These are phyloP conservation scores for grape (Vitis vinifera) DNA, from an alignment of 164 flowering plant species.

Conservation along the genomic window DNA sequence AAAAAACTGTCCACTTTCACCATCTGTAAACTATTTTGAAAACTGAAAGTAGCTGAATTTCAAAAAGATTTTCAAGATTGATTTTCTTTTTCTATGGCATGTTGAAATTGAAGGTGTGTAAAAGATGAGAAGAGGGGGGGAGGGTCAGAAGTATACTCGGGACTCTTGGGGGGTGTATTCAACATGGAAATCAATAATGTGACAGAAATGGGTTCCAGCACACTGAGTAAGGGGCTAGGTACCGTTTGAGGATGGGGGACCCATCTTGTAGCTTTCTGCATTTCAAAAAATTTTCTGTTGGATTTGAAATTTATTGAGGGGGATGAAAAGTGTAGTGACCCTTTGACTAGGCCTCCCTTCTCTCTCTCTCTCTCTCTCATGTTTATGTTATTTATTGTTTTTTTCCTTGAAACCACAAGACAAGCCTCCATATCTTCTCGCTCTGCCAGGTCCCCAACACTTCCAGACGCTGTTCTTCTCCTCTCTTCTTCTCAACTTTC, in stretches of 20 bases:
- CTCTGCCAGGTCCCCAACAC: background rate
- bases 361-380: constrained; percentile 13
- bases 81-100: too few relatives aligned
- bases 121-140: too few relatives aligned
- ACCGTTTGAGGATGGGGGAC: constrained; percentile 23
- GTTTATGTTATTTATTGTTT: background rate
- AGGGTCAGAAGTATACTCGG: too few relatives aligned
- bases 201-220: constrained; percentile 5
- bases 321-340: constrained; percentile 27
- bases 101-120: too few relatives aligned
- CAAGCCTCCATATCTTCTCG: background rate
- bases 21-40: too few relatives aligned
- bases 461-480: constrained; percentile 2
- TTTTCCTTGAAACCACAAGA: constrained; percentile 11
- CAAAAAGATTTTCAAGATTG: too few relatives aligned
- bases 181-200: constrained; percentile 15
- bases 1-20: too few relatives aligned
- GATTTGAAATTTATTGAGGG: constrained; percentile 41
- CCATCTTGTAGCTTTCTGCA: constrained; percentile 16
- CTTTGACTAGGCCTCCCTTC: constrained; percentile 23
- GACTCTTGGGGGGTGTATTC: too few relatives aligned
- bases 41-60: too few relatives aligned
- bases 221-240: constrained; percentile 4
- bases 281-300: constrained; percentile 31
- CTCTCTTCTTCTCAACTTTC: constrained; percentile 9